phyloP scores from a whole-genome alignment of 345 rosid genomes.

The Heritiera littoralis region DNA sequence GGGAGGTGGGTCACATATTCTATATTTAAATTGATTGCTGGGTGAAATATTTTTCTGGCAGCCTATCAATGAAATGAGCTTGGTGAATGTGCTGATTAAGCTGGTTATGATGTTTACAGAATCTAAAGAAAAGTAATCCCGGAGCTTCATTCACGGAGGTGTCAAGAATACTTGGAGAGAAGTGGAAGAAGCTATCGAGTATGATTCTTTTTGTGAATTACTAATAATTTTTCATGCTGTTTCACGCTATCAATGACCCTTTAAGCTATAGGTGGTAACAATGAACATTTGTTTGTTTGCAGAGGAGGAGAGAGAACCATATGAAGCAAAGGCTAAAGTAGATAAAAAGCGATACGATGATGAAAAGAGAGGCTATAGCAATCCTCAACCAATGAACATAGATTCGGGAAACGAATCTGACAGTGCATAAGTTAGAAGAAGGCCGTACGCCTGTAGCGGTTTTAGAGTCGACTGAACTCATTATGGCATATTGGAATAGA shows the following conservation, averaged over 20 bases:
- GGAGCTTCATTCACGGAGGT: conserved; percentile 70
- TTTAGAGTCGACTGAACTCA: background rate
- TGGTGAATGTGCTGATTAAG: background rate
- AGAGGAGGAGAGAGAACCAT: conserved; percentile 88
- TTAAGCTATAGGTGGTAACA: background rate
- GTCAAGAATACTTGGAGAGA: conserved; percentile 67
- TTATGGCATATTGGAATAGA: background rate
- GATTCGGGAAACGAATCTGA: conserved; percentile 60
- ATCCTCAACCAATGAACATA: conserved; percentile 61
- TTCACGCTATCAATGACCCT: background rate
- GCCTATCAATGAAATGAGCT: background rate
- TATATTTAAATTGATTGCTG: background rate
- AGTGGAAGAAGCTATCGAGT: conserved; percentile 85
- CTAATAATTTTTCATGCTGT: background rate
- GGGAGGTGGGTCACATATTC: conserved; percentile 58
- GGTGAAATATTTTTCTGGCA: background rate
- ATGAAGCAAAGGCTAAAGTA: conserved; percentile 64
- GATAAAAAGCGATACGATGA: conserved; percentile 81
- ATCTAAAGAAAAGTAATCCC: conserved; percentile 70
- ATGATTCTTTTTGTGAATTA: background rate
- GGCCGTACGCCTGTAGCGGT: too few species aligned
- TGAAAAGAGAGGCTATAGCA: conserved; percentile 68
- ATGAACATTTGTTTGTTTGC: background rate
- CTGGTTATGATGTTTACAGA: conserved; percentile 43
- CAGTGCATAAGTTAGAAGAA: background rate